Conservation (phyloP, 2,329 filamentous ascomycete genomes). For the Talaromyces verruculosus region DNA sequence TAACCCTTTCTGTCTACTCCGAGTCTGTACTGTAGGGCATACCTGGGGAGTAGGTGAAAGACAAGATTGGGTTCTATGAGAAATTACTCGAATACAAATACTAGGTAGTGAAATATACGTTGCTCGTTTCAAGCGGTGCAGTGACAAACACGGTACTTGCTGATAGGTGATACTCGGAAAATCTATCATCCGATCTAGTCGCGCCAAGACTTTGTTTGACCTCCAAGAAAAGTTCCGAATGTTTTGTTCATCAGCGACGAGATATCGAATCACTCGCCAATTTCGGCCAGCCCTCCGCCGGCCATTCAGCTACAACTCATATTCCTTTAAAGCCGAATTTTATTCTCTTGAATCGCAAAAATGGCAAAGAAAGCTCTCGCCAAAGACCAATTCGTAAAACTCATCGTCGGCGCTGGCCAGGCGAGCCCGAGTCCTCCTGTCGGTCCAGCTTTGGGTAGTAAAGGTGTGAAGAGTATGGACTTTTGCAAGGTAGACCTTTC, state of each 20-base stretch:
- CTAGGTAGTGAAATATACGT: neutral
- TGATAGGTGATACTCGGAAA: neutral
- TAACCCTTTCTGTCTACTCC: neutral
- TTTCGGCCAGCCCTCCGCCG: too few relatives aligned
- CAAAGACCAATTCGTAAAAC: conserved; percentile 81
- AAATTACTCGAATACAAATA: neutral
- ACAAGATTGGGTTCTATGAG: too few relatives aligned
- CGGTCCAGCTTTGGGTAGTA: conserved; percentile 91
- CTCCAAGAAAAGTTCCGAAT: conserved; percentile 14
- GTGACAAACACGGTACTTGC: neutral
- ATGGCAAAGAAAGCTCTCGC: conserved; percentile 56
- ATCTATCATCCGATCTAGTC: neutral
- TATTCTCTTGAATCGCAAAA: neutral
- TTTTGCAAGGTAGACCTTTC: conserved; percentile 80
- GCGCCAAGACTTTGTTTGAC: conserved; percentile 6
- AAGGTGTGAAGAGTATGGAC: conserved; percentile 99
- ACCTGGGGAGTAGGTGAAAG: too few relatives aligned
- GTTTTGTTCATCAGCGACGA: neutral
- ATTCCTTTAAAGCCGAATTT: too few relatives aligned
- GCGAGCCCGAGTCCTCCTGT: conserved; percentile 93
- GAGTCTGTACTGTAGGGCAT: too few relatives aligned
- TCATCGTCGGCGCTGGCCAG: conserved; percentile 95
- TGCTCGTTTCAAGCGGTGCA: too few relatives aligned
- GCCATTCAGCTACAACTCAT: neutral
- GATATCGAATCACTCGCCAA: neutral